A percentile compares a stretch with the other conserved stretches of the same genome.
phyloP scores from a whole-genome alignment of 331 rosid genomes.

The Phaseolus coccineus region DNA sequence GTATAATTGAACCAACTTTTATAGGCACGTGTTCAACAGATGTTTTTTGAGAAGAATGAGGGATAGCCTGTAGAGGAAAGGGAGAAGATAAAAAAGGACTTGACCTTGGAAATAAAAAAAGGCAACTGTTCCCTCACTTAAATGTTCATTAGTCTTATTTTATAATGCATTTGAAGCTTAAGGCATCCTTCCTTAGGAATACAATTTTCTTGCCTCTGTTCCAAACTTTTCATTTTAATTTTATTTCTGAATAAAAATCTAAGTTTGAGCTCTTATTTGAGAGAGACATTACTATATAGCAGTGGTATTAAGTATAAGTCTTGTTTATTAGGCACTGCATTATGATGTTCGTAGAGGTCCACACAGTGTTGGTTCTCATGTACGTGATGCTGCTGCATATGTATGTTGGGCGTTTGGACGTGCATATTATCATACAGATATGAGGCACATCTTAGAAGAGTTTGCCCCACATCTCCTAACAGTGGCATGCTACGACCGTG shows the following conservation, averaged over 20 bases:
- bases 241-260: constrained; percentile 23
- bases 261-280: constrained; percentile 28
- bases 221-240: background rate
- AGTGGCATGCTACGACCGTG: constrained; percentile 97
- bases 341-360: constrained; percentile 99
- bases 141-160: background rate
- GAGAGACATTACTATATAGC: constrained; percentile 34
- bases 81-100: constrained; percentile 28
- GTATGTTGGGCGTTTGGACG: constrained; percentile 99
- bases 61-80: constrained; percentile 1
- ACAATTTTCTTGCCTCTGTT: constrained; percentile 12
- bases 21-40: background rate
- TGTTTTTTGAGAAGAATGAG: constrained; percentile 6
- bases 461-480: constrained; percentile 92
- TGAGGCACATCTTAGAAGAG: constrained; percentile 78
- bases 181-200: constrained; percentile 18
- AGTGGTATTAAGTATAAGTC: constrained; percentile 37
- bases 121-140: background rate
- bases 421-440: constrained; percentile 86
- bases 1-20: too few relatives aligned
- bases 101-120: constrained; percentile 21
- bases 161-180: constrained; percentile 33
- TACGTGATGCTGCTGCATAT: constrained; percentile 97
- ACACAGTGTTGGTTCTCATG: constrained; percentile 98
- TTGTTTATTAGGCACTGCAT: constrained; percentile 77